phyloP scores from a whole-genome alignment of 1,284 basidiomycete species.

The Abortiporus biennis region DNA sequence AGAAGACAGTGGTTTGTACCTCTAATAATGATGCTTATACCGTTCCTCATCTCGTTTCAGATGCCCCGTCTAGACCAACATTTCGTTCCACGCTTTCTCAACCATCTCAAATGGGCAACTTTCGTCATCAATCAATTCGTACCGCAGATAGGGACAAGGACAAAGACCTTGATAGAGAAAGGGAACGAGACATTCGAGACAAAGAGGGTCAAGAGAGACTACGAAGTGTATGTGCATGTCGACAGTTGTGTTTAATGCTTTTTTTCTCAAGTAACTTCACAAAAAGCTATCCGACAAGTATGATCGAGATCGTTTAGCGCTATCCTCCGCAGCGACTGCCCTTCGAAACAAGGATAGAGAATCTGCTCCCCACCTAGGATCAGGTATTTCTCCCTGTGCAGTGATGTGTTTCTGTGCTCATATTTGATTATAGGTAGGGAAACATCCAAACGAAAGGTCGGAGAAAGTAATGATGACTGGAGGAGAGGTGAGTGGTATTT shows the following conservation, averaged over 20 bases:
- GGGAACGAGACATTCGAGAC: slow-evolving; percentile 59
- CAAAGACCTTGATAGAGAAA: slow-evolving; percentile 52
- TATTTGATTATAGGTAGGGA: slow-evolving; percentile 50
- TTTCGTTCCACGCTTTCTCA: slow-evolving; percentile 71
- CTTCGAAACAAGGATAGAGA: slow-evolving; percentile 66
- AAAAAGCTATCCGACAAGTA: slow-evolving; percentile 75
- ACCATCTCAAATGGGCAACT: slow-evolving; percentile 85
- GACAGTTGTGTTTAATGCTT: slow-evolving; percentile 7
- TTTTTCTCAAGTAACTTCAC: slow-evolving; percentile 11
- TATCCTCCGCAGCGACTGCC: slow-evolving; percentile 35
- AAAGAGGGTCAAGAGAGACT: slow-evolving; percentile 73
- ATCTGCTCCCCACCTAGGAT: slow-evolving; percentile 50
- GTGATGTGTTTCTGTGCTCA: not conserved
- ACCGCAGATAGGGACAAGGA: slow-evolving; percentile 61
- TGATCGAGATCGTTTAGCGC: slow-evolving; percentile 70
- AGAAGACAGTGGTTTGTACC: slow-evolving; percentile 59
- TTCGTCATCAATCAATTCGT: slow-evolving; percentile 77
- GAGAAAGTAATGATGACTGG: slow-evolving; percentile 75
- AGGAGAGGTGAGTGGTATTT: slow-evolving; percentile 53
- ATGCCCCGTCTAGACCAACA: slow-evolving; percentile 52
- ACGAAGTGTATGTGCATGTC: slow-evolving; percentile 55
- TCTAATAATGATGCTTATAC: slow-evolving; percentile 5
- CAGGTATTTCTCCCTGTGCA: slow-evolving; percentile 32
- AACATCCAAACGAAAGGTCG: slow-evolving; percentile 57
- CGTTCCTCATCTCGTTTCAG: slow-evolving; percentile 24